Conservation (phyloP, 75 land plant genomes). For the Sequoiadendron giganteum region DNA sequence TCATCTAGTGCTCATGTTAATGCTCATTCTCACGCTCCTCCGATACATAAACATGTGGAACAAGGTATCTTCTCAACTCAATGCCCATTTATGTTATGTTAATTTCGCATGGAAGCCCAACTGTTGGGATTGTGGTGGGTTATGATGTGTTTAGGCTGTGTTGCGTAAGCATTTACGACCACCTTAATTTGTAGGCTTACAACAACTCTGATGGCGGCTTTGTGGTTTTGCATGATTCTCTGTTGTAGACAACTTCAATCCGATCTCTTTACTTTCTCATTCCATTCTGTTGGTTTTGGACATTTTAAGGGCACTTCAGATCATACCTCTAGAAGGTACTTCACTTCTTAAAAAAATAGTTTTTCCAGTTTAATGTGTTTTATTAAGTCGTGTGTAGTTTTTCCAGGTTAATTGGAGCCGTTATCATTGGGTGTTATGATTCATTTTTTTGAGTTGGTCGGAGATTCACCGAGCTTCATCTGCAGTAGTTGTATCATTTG, state of each 20-base stretch:
- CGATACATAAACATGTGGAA: too few species aligned
- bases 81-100: neutral
- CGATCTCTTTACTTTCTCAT: neutral
- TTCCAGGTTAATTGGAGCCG: neutral
- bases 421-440: neutral
- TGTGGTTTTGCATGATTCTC: neutral
- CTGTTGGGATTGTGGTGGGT: neutral
- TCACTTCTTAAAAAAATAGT: neutral
- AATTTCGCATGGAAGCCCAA: neutral
- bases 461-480: neutral
- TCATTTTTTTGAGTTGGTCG: neutral
- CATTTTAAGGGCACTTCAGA: neutral
- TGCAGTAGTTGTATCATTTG: neutral
- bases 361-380: neutral
- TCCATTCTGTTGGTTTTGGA: neutral
- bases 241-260: neutral
- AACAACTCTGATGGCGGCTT: neutral
- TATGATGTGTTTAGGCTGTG: neutral
- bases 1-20: too few species aligned
- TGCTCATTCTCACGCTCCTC: too few species aligned
- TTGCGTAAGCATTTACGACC: neutral
- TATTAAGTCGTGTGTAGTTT: neutral
- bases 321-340: neutral
- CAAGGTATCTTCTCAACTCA: neutral
- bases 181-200: neutral